Evolutionary conservation across 2,329 filamentous ascomycete species (phyloP).

Genomic region (Colletotrichum lentis): DNA sequence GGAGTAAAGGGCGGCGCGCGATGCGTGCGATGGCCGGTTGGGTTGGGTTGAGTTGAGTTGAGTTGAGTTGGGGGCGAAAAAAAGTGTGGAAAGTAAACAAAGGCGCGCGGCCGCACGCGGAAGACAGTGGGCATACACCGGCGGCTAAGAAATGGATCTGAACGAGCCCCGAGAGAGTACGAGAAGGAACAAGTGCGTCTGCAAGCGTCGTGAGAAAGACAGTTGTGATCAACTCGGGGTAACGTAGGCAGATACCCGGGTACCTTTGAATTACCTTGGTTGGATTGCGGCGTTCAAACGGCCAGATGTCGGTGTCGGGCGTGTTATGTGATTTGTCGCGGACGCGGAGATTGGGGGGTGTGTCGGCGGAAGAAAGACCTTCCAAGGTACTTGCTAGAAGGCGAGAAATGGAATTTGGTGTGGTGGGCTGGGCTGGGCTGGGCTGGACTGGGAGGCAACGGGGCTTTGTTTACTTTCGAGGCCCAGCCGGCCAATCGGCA

Average conservation of each 20-base stretch:
- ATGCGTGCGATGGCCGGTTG: background rate
- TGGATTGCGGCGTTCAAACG: background rate
- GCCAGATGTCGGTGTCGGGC: background rate
- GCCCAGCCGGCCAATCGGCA: slow-evolving; percentile 20
- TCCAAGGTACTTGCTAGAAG: slow-evolving; percentile 30
- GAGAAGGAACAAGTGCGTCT: no score
- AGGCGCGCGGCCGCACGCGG: slow-evolving; percentile 3
- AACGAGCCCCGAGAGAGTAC: no score
- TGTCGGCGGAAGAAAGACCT: background rate
- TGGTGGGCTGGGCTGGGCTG: slow-evolving; percentile 27
- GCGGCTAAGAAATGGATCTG: background rate
- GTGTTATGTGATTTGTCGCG: slow-evolving; percentile 11
- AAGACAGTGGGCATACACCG: background rate
- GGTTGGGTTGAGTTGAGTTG: no score
- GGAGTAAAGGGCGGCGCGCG: slow-evolving; percentile 2
- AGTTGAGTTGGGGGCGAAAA: background rate
- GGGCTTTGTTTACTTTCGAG: slow-evolving; percentile 33
- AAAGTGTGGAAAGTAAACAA: slow-evolving; percentile 9
- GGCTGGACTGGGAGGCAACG: no score
- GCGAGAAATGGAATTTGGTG: slow-evolving; percentile 11
- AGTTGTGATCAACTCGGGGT: no score
- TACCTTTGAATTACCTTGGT: background rate
- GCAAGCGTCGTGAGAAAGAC: background rate
- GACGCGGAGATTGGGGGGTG: slow-evolving; percentile 2
- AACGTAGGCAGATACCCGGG: no score